A percentile compares a stretch with the other conserved stretches of the same genome.
Evolutionary conservation across 768 basidiomycete species (phyloP).

Genomic region (Pleurotus platypus): DNA sequence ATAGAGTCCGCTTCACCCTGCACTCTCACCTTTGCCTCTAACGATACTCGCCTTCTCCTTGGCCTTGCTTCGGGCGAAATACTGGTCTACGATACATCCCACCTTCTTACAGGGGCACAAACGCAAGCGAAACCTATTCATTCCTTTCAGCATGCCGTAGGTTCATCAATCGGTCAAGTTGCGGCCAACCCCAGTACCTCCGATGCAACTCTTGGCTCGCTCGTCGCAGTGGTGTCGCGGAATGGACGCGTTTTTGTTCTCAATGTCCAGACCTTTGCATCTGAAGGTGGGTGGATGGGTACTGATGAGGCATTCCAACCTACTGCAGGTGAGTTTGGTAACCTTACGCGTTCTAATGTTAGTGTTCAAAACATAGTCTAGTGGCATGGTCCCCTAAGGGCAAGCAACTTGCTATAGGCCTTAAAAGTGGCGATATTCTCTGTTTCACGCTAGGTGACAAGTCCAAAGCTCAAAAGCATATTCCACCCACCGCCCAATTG

Average conservation of each 20-base stretch:
- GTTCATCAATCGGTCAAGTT: constrained; percentile 49
- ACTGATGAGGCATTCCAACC: constrained; percentile 47
- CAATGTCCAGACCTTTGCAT: constrained; percentile 47
- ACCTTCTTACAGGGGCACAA: constrained; percentile 43
- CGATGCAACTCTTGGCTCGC: constrained; percentile 45
- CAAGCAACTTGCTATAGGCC: constrained; percentile 76
- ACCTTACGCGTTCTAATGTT: background rate
- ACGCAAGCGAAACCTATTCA: constrained; percentile 44
- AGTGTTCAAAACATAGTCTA: constrained; percentile 22
- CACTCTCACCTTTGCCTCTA: constrained; percentile 51
- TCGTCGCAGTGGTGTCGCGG: constrained; percentile 53
- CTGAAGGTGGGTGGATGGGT: constrained; percentile 53
- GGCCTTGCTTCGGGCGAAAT: constrained; percentile 58
- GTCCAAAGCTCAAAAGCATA: constrained; percentile 49
- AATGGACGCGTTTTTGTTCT: constrained; percentile 55
- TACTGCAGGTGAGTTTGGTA: constrained; percentile 49
- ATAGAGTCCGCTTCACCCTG: constrained; percentile 45
- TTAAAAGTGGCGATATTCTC: constrained; percentile 66
- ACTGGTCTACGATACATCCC: constrained; percentile 53
- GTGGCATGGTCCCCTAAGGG: constrained; percentile 87
- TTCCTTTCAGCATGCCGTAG: constrained; percentile 36
- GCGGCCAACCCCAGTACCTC: constrained; percentile 58
- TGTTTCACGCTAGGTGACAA: constrained; percentile 60
- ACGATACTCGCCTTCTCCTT: constrained; percentile 59
- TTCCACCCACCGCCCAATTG: constrained; percentile 52